These are phyloP conservation scores for Nothomitra cinnamomea DNA, from an alignment of 2,329 filamentous ascomycete species.

Conservation along the genomic window DNA sequence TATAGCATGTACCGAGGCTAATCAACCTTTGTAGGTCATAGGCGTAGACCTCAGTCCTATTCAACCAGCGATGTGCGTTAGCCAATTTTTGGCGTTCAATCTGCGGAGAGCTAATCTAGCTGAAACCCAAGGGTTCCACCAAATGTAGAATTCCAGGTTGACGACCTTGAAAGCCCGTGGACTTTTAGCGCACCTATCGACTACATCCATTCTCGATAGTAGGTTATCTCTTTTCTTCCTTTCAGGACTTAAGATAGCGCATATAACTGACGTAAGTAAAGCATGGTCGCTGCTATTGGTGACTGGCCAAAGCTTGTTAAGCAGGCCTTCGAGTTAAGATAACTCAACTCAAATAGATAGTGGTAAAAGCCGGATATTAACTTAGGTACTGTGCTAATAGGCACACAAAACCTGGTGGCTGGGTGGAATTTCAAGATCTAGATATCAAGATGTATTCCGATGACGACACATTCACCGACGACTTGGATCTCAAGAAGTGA, in stretches of 20 bases:
- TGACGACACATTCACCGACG: slow-evolving; percentile 5
- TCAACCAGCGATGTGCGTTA: slow-evolving; percentile 26
- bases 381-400: too few relatives aligned
- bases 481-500: slow-evolving; percentile 7
- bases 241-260: too few relatives aligned
- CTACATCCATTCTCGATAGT: slow-evolving; percentile 35
- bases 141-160: slow-evolving; percentile 43
- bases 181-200: slow-evolving; percentile 32
- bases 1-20: too few relatives aligned
- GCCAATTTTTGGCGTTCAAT: neutral
- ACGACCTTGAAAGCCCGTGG: slow-evolving; percentile 46
- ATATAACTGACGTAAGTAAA: too few relatives aligned
- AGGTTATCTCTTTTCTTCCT: too few relatives aligned
- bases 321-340: slow-evolving; percentile 26
- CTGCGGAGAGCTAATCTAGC: neutral
- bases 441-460: slow-evolving; percentile 5
- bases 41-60: slow-evolving; percentile 33
- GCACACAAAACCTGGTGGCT: slow-evolving; percentile 8
- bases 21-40: slow-evolving; percentile 17
- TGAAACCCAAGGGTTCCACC: slow-evolving; percentile 31
- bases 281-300: slow-evolving; percentile 34
- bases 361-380: too few relatives aligned
- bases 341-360: too few relatives aligned
- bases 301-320: slow-evolving; percentile 33
- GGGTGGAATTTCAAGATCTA: slow-evolving; percentile 10